These are phyloP conservation scores for Ophiostoma piceae DNA, from an alignment of 2,329 filamentous ascomycete genomes.

Conservation along the genomic window DNA sequence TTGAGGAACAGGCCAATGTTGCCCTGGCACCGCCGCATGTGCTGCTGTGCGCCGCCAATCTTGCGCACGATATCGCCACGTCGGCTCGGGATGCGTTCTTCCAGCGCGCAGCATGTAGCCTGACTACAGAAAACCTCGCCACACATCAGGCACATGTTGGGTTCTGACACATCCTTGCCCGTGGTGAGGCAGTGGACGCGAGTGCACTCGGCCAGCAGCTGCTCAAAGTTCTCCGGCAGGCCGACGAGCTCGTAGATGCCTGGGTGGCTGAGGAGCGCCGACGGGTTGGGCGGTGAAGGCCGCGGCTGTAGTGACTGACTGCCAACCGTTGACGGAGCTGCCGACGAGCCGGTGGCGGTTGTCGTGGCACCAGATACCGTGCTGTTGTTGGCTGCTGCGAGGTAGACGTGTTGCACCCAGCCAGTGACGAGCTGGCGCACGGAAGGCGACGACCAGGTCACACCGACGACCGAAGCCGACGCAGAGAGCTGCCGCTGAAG, in stretches of 20 bases:
- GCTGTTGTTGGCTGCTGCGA: constrained; percentile 28
- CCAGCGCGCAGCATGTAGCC: constrained; percentile 79
- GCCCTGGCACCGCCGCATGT: constrained; percentile 72
- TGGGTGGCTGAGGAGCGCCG: constrained; percentile 65
- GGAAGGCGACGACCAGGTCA: constrained; percentile 1
- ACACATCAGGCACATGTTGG: constrained; percentile 88
- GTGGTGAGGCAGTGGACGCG: constrained; percentile 78
- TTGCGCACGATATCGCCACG: constrained; percentile 30
- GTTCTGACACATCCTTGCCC: constrained; percentile 85
- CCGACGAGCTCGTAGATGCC: constrained; percentile 92
- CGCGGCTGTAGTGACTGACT: not conserved
- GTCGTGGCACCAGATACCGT: not conserved
- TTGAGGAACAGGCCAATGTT: constrained; percentile 94
- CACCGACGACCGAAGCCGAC: constrained; percentile 5
- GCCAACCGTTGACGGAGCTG: not conserved
- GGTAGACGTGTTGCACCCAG: constrained; percentile 62
- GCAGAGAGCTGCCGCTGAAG: constrained; percentile 2
- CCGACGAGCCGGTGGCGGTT: not conserved
- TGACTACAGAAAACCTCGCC: constrained; percentile 96
- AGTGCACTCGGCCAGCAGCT: constrained; percentile 86
- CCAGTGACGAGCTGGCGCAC: constrained; percentile 46
- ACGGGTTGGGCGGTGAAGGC: constrained; percentile 30
- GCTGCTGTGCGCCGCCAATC: constrained; percentile 83
- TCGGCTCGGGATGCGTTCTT: constrained; percentile 44
- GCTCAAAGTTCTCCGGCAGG: constrained; percentile 85